Conservation (phyloP, 2,329 filamentous ascomycete genomes). For the Aspergillus sp. region DNA sequence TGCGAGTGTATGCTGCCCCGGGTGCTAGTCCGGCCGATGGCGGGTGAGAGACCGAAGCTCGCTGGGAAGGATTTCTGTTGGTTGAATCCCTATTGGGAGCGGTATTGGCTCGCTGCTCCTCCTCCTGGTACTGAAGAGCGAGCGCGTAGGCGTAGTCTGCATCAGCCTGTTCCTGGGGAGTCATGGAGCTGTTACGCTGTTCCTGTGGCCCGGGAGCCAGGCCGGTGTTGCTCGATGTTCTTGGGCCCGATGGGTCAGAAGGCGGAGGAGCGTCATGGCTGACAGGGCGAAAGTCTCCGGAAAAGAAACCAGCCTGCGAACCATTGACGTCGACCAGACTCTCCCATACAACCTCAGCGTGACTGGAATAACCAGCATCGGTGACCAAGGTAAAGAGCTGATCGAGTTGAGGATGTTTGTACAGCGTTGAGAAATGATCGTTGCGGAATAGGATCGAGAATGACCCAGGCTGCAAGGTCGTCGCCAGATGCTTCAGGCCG, state of each 20-base stretch:
- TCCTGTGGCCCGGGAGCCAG: constrained; percentile 4
- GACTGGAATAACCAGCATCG: constrained; percentile 82
- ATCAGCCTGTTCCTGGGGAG: constrained; percentile 66
- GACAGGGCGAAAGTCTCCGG: constrained; percentile 87
- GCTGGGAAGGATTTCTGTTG: constrained; percentile 40
- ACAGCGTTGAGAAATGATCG: constrained; percentile 93
- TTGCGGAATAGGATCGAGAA: constrained; percentile 94
- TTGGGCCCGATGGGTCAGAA: constrained; percentile 31
- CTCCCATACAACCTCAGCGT: constrained; percentile 96
- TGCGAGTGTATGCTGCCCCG: constrained; percentile 12
- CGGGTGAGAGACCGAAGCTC: constrained; percentile 23
- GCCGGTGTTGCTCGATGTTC: constrained; percentile 28
- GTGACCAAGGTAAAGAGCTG: constrained; percentile 84
- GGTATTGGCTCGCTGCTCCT: constrained; percentile 69
- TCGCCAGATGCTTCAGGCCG: constrained; percentile 73
- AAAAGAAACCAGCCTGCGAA: constrained; percentile 77
- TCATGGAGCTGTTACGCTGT: constrained; percentile 22
- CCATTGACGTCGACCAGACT: constrained; percentile 86
- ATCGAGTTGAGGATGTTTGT: constrained; percentile 77
- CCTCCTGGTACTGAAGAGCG: constrained; percentile 89
- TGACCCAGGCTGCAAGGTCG: constrained; percentile 71
- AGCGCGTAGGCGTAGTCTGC: constrained; percentile 81
- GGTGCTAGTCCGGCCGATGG: constrained; percentile 20
- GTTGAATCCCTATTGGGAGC: constrained; percentile 73
- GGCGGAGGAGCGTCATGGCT: constrained; percentile 54